A percentile compares a stretch with the other conserved stretches of the same genome.
These are phyloP conservation scores for Fagus crenata DNA, from an alignment of 306 rosid genomes.

Conservation along the genomic window DNA sequence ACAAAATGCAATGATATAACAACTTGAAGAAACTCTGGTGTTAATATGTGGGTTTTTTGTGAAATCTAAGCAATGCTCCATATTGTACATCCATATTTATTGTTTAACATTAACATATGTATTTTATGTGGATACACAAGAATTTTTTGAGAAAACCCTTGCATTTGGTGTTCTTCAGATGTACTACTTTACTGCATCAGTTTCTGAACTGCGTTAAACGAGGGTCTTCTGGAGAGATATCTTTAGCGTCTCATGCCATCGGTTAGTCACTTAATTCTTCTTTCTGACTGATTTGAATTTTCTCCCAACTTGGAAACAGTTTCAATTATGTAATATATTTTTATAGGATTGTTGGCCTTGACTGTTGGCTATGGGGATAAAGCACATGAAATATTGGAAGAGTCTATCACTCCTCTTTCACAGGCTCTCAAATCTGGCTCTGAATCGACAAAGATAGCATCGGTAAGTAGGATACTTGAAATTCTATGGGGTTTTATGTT, in stretches of 20 bases:
- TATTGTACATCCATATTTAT: neutral
- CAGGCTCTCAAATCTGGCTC: slow-evolving; percentile 62
- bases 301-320: neutral
- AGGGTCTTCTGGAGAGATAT: slow-evolving; percentile 73
- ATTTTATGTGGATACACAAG: neutral
- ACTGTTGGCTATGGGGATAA: slow-evolving; percentile 78
- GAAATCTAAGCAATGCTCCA: neutral
- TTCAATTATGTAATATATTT: slow-evolving; percentile 17
- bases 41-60: neutral
- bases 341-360: slow-evolving; percentile 72
- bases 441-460: slow-evolving; percentile 49
- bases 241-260: slow-evolving; percentile 74
- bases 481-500: slow-evolving; percentile 13
- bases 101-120: neutral
- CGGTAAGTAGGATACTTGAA: slow-evolving; percentile 43
- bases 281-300: slow-evolving; percentile 6
- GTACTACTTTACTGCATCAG: slow-evolving; percentile 83
- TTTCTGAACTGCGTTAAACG: slow-evolving; percentile 76
- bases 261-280: slow-evolving; percentile 49
- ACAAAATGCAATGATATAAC: neutral
- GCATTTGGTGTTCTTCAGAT: slow-evolving; percentile 42
- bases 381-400: slow-evolving; percentile 73
- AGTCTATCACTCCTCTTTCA: slow-evolving; percentile 50
- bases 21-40: neutral
- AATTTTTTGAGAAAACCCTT: neutral